These are phyloP conservation scores for Malus hybrid DNA, from an alignment of 331 rosid genomes.

Conservation along the genomic window DNA sequence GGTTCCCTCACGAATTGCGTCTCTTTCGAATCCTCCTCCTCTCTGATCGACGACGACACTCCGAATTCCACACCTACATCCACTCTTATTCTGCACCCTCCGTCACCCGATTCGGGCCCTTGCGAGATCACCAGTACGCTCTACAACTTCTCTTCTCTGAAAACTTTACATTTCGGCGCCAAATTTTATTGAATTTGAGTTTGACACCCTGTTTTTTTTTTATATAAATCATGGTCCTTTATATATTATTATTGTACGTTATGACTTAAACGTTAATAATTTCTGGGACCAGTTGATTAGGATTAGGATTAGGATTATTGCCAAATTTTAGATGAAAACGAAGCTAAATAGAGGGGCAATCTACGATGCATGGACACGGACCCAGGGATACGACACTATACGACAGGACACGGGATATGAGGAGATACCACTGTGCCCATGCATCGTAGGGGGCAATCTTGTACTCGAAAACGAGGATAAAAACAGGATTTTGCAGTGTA, in stretches of 20 bases:
- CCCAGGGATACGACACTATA: no score
- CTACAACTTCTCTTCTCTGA: not conserved
- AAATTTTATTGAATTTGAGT: not conserved
- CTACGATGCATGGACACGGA: no score
- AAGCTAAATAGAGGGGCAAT: not conserved
- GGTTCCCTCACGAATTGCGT: conserved; percentile 42
- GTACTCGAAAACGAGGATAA: not conserved
- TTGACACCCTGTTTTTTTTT: not conserved
- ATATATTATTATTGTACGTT: not conserved
- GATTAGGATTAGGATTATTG: not conserved
- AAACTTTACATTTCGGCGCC: not conserved
- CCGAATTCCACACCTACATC: conserved; percentile 12
- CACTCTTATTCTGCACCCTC: conserved; percentile 47
- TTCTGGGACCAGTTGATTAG: not conserved
- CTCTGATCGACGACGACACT: conserved; percentile 22
- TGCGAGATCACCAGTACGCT: conserved; percentile 74
- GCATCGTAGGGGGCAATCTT: not conserved
- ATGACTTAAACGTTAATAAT: not conserved
- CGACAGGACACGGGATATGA: no score
- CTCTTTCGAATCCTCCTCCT: conserved; percentile 48
- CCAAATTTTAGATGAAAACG: not conserved
- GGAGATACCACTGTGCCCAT: no score
- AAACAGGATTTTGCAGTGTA: not conserved
- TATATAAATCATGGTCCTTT: not conserved
- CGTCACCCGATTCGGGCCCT: conserved; percentile 54